Evolutionary conservation across 306 rosid species (phyloP).

Genomic region (Carpinus fangiana): DNA sequence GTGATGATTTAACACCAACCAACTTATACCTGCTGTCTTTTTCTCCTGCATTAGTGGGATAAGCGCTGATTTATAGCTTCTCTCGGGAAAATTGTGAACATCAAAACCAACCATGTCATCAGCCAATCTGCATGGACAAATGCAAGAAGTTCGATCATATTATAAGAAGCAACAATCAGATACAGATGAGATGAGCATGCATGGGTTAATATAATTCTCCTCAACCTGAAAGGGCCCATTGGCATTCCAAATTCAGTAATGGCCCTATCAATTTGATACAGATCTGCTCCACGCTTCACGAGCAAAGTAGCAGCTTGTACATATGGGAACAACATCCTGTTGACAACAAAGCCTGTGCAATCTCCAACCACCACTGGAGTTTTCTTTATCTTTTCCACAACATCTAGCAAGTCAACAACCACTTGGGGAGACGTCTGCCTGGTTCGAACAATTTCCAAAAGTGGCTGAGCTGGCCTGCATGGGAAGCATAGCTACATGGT

Average conservation of each 20-base stretch:
- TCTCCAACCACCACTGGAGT: conserved; percentile 97
- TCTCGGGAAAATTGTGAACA: conserved; percentile 66
- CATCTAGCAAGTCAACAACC: conserved; percentile 81
- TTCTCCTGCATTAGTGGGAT: conserved; percentile 85
- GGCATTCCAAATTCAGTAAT: conserved; percentile 84
- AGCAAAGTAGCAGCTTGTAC: conserved; percentile 80
- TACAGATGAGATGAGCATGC: background rate
- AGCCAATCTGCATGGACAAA: conserved; percentile 57
- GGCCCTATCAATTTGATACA: conserved; percentile 75
- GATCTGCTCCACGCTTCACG: conserved; percentile 78
- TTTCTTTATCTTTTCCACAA: conserved; percentile 79
- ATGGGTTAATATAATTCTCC: background rate
- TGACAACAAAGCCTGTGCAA: conserved; percentile 97
- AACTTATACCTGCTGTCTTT: conserved; percentile 71
- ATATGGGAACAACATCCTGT: conserved; percentile 91
- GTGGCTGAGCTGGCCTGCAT: conserved; percentile 97
- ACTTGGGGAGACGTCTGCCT: conserved; percentile 77
- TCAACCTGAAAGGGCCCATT: conserved; percentile 96
- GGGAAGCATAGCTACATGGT: conserved; percentile 30
- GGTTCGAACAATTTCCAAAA: conserved; percentile 92
- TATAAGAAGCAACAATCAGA: conserved; percentile 4
- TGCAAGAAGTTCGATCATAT: background rate
- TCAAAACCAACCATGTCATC: conserved; percentile 97
- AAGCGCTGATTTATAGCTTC: conserved; percentile 79
- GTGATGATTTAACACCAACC: background rate